phyloP scores from a whole-genome alignment of 805 yeast species.

The Pachysolen tannophilus region DNA sequence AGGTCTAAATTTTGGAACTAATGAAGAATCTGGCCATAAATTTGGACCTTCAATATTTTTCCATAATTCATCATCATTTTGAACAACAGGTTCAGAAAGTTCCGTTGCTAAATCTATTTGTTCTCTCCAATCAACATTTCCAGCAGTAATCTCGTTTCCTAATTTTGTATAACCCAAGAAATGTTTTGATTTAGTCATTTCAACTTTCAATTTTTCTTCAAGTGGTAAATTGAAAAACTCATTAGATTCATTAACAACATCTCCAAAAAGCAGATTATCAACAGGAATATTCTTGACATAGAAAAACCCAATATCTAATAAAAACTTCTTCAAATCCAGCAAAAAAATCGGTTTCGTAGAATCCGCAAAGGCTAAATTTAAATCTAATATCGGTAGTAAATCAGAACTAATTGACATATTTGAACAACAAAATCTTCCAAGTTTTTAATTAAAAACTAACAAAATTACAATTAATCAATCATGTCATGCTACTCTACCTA shows the following conservation, averaged over 20 bases:
- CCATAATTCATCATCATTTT: slow-evolving; percentile 27
- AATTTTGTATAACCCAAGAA: slow-evolving; percentile 50
- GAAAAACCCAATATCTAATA: slow-evolving; percentile 50
- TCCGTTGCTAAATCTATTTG: slow-evolving; percentile 55
- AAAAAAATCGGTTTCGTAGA: slow-evolving; percentile 34
- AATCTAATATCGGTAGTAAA: slow-evolving; percentile 43
- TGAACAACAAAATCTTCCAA: too few species aligned
- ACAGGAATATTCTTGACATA: slow-evolving; percentile 39
- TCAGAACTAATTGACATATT: too few species aligned
- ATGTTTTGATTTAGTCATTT: slow-evolving; percentile 49
- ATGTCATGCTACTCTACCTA: too few species aligned
- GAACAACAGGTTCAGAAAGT: slow-evolving; percentile 29
- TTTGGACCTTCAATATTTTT: slow-evolving; percentile 50
- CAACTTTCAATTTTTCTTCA: slow-evolving; percentile 35
- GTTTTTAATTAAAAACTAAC: too few species aligned
- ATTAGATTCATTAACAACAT: slow-evolving; percentile 26
- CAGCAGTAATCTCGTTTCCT: slow-evolving; percentile 52
- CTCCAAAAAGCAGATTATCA: slow-evolving; percentile 23
- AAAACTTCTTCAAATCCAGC: slow-evolving; percentile 31
- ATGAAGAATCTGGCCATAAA: slow-evolving; percentile 37
- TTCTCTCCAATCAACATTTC: slow-evolving; percentile 48
- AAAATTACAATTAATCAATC: too few species aligned
- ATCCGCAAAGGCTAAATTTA: slow-evolving; percentile 31
- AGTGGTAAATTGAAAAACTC: slow-evolving; percentile 39
- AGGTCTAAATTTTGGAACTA: slow-evolving; percentile 35